A percentile compares a stretch with the other conserved stretches of the same genome.
phyloP scores from a whole-genome alignment of 2,329 filamentous ascomycete species.

The Cordyceps tenuipes region DNA sequence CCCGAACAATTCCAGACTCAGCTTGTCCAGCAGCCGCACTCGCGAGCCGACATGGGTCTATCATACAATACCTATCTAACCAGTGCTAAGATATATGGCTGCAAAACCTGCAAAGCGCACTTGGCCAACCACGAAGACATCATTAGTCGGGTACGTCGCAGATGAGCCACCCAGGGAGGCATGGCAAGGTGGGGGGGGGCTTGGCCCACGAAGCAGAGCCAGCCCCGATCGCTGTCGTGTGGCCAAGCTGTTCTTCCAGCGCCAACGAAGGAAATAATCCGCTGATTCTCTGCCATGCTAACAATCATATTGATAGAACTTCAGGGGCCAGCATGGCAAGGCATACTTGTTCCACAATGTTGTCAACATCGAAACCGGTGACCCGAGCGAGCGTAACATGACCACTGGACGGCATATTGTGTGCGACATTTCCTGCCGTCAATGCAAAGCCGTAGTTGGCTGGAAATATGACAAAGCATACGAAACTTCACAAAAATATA shows the following conservation, averaged over 20 bases:
- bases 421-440: slow-evolving; percentile 81
- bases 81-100: slow-evolving; percentile 81
- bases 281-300: not conserved
- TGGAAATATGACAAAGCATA: slow-evolving; percentile 99
- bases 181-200: not conserved
- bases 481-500: slow-evolving; percentile 89
- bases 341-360: slow-evolving; percentile 93
- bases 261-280: not conserved
- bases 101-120: slow-evolving; percentile 92
- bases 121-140: slow-evolving; percentile 94
- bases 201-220: not conserved
- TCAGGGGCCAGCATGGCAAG: slow-evolving; percentile 96
- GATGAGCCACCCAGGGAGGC: not conserved
- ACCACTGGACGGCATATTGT: slow-evolving; percentile 93
- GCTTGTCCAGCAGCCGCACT: not conserved
- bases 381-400: slow-evolving; percentile 94
- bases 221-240: not conserved
- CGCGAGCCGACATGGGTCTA: slow-evolving; percentile 62
- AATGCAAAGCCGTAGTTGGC: slow-evolving; percentile 87
- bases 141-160: slow-evolving; percentile 68
- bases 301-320: slow-evolving; percentile 57
- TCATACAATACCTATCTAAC: slow-evolving; percentile 87
- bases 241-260: not conserved
- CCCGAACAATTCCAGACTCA: not conserved
- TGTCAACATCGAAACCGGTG: slow-evolving; percentile 78